Evolutionary conservation across 208 protist species (phyloP), one percentile per base, ranked within the genome.

Genomic region (Strigomonas culicis): DNA sequence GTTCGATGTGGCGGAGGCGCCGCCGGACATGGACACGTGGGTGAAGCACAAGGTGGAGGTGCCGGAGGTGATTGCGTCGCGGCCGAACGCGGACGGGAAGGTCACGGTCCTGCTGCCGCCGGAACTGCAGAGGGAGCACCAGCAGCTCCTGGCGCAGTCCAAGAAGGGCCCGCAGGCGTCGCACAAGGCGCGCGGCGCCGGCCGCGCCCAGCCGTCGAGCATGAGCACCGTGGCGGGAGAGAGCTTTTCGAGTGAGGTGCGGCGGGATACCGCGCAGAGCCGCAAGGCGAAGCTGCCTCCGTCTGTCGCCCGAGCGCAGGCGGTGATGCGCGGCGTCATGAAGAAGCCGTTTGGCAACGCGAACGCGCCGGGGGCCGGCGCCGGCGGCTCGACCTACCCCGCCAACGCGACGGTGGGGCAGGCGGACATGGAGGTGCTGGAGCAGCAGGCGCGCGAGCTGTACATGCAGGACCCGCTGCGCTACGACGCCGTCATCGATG

Each of bases 401-500:
- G 17, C 4, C 17, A 19, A 19, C 22, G 17, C 4, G 4, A 4
- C 17, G 4, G 22, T 19, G 4, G 17, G n/a, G 39, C 63, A 28
- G 0, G 72, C 80, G 2, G 82, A 92, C 46, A 63, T 95, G 57
- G 73, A 79, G 22, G 34, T 77, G 55, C 63, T 90, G 36, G 77
- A 91, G 63, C 72, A 84, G 43, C 79, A 91, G 49, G 82, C 86
- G 19, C 78, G 69, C 7, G 75, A 83, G 55, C 82, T 95, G 46
- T 95, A 90, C 53, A 62, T 87, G 49, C 72, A 80, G 30, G 89
- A 95, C 56, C 89, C 89, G 34, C 63, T 86, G 13, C 75, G 85
- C 19, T 95, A 88, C 70, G 80, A 92, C 63, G 79, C 75, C 27
- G 89, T 95, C n/a, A 74, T 95, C 32, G 78, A 90, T 25, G 83